Evolutionary conservation across 352 stramenopile genomes (phyloP).

Genomic region (Phytophthora syringae): DNA sequence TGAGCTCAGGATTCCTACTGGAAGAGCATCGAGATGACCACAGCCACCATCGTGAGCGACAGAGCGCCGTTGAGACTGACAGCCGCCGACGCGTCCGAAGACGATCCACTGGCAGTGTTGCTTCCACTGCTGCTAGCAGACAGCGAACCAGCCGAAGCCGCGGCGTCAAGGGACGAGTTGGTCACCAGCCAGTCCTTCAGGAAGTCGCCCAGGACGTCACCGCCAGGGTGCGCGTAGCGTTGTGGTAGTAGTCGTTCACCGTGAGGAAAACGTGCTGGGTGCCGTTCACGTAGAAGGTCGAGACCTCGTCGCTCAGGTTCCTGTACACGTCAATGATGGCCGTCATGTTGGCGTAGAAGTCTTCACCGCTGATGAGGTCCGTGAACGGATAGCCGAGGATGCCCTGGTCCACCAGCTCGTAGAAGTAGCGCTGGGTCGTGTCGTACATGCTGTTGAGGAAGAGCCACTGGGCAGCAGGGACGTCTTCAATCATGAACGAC

Average conservation of each 20-base stretch:
- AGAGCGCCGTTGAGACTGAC: slow-evolving; percentile 20
- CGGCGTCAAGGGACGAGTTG: slow-evolving; percentile 40
- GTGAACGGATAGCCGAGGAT: slow-evolving; percentile 62
- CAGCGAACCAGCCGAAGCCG: slow-evolving; percentile 26
- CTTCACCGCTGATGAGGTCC: slow-evolving; percentile 52
- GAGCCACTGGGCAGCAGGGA: slow-evolving; percentile 59
- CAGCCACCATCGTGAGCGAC: slow-evolving; percentile 12
- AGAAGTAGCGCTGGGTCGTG: slow-evolving; percentile 70
- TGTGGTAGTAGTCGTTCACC: slow-evolving; percentile 53
- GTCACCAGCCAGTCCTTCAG: slow-evolving; percentile 47
- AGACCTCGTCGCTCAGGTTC: slow-evolving; percentile 50
- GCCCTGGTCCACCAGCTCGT: slow-evolving; percentile 58
- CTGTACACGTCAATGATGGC: slow-evolving; percentile 61
- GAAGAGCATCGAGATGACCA: slow-evolving; percentile 30
- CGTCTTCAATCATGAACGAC: slow-evolving; percentile 55
- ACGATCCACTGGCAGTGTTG: slow-evolving; percentile 21
- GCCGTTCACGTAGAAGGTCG: slow-evolving; percentile 56
- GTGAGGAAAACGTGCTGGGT: slow-evolving; percentile 63
- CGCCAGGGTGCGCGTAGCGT: slow-evolving; percentile 49
- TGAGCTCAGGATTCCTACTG: slow-evolving; percentile 24
- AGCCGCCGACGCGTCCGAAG: slow-evolving; percentile 19
- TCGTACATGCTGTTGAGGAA: slow-evolving; percentile 74
- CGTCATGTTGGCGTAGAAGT: slow-evolving; percentile 68
- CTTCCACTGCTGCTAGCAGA: slow-evolving; percentile 12
- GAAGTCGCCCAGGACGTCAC: slow-evolving; percentile 39